phyloP scores from a whole-genome alignment of 805 yeast genomes.

The Metschnikowia henanensis region DNA sequence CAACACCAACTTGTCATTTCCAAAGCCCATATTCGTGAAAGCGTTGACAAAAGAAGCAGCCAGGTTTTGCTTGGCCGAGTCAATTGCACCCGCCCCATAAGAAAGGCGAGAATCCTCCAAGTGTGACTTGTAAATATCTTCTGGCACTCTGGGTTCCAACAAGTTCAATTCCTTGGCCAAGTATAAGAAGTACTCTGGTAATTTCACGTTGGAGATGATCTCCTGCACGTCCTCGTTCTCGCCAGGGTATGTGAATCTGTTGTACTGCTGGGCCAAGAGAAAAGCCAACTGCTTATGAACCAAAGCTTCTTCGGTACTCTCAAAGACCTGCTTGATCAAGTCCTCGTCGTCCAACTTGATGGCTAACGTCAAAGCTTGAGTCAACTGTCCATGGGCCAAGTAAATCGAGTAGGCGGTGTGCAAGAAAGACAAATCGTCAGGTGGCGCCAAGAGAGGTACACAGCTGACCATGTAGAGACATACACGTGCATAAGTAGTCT shows the following conservation, averaged over 20 bases:
- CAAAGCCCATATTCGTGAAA: constrained; percentile 88
- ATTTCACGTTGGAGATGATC: constrained; percentile 74
- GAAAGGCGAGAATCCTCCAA: constrained; percentile 70
- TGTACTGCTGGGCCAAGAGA: constrained; percentile 83
- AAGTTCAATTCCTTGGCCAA: constrained; percentile 85
- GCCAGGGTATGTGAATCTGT: constrained; percentile 66
- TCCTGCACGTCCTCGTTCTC: constrained; percentile 73
- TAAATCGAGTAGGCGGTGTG: constrained; percentile 88
- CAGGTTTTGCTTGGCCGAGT: constrained; percentile 92
- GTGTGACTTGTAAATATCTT: constrained; percentile 90
- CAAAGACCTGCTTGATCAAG: constrained; percentile 76
- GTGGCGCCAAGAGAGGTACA: constrained; percentile 95
- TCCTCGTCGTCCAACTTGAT: constrained; percentile 83
- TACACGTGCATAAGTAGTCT: constrained; percentile 80
- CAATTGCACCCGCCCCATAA: constrained; percentile 54
- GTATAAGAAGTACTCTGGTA: constrained; percentile 77
- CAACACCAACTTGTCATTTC: constrained; percentile 76
- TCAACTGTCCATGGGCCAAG: constrained; percentile 70
- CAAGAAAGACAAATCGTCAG: constrained; percentile 84
- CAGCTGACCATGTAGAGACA: constrained; percentile 94
- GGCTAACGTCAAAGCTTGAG: constrained; percentile 90
- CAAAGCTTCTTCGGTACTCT: constrained; percentile 69
- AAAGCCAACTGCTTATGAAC: constrained; percentile 90
- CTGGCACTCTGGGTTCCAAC: constrained; percentile 89
- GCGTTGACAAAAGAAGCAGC: constrained; percentile 95